Evolutionary conservation across 1,284 basidiomycete species (phyloP).

Genomic region (Apiotrichum akiyoshidainum): DNA sequence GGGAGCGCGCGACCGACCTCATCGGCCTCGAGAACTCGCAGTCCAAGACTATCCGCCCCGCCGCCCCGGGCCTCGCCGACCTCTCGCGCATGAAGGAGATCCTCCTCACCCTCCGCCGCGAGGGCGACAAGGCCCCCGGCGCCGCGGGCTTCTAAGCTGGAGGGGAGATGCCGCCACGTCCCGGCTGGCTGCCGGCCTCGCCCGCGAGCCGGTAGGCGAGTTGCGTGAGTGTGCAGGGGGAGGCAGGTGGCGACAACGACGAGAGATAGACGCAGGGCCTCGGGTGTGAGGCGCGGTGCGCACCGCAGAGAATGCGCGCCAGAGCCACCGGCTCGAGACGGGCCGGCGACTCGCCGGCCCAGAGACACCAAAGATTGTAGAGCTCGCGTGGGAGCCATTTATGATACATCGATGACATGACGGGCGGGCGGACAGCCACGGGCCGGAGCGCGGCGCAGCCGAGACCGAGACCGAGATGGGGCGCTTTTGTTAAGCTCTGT

Average conservation of each 20-base stretch:
- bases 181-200: too few species aligned
- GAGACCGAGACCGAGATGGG: too few species aligned
- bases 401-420: slow-evolving; percentile 8
- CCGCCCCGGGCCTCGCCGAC: slow-evolving; percentile 84
- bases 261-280: not conserved
- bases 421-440: too few species aligned
- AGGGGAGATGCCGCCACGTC: not conserved
- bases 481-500: too few species aligned
- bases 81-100: slow-evolving; percentile 88
- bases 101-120: slow-evolving; percentile 74
- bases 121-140: slow-evolving; percentile 84
- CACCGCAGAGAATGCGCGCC: too few species aligned
- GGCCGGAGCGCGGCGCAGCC: too few species aligned
- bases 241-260: not conserved
- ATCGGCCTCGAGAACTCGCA: slow-evolving; percentile 93
- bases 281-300: not conserved
- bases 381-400: slow-evolving; percentile 3
- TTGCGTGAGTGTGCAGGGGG: not conserved
- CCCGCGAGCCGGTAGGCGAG: too few species aligned
- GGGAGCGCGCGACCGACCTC: slow-evolving; percentile 86
- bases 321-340: too few species aligned
- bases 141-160: slow-evolving; percentile 73
- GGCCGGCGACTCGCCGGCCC: too few species aligned
- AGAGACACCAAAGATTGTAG: slow-evolving; percentile 3
- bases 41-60: slow-evolving; percentile 88